Evolutionary conservation across 495 filamentous ascomycete species (phyloP).

Genomic region (Neurospora sp.): DNA sequence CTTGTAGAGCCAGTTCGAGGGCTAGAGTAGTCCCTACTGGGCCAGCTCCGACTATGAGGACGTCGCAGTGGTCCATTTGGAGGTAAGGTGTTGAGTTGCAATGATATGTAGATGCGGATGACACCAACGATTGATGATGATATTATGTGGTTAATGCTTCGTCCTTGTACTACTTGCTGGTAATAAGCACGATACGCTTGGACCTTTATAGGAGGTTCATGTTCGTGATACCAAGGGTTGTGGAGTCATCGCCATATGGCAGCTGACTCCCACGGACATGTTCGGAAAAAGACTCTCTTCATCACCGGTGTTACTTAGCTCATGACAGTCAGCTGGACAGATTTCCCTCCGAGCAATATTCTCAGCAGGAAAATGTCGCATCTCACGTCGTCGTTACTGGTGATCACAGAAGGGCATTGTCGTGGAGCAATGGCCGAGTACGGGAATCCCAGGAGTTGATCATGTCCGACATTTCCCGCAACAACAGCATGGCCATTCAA

Average conservation of each 20-base stretch:
- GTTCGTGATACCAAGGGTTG: not conserved
- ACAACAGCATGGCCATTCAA: not conserved
- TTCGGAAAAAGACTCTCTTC: not conserved
- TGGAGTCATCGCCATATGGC: not conserved
- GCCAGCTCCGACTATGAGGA: slow-evolving; percentile 27
- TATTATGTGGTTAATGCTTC: not conserved
- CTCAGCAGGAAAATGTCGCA: not conserved
- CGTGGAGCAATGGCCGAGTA: not conserved
- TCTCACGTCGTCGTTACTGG: not conserved
- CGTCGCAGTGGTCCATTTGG: slow-evolving; percentile 19
- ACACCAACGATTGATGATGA: not conserved
- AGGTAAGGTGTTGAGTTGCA: not conserved
- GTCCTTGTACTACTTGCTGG: not conserved
- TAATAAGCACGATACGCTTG: not conserved
- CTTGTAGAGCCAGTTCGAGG: slow-evolving; percentile 24
- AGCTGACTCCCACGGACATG: not conserved
- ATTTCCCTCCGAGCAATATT: not conserved
- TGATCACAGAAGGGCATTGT: not conserved
- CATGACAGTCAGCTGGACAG: not conserved
- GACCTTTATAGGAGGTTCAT: not conserved
- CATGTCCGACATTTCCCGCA: not conserved
- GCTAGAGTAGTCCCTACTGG: slow-evolving; percentile 24
- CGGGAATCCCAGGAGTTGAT: not conserved
- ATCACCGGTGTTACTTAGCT: not conserved
- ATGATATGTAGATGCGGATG: not conserved